These are phyloP conservation scores for Monosporozyma servazzii DNA, from an alignment of 805 yeast species.

Conservation along the genomic window DNA sequence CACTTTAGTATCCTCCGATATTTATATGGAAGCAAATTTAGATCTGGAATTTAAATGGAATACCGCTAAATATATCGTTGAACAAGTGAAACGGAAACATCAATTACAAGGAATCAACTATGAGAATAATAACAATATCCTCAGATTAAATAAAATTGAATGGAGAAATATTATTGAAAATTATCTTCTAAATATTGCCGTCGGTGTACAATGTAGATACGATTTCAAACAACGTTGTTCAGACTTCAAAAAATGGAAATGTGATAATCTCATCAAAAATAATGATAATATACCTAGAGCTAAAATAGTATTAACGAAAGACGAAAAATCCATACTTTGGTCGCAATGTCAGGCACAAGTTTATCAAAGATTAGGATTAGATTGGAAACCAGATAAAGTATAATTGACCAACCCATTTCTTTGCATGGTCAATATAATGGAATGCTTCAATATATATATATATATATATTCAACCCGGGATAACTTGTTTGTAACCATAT, in stretches of 20 bases:
- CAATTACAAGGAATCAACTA: constrained; percentile 22
- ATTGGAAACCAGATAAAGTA: constrained; percentile 45
- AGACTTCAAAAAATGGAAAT: constrained; percentile 37
- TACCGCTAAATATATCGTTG: constrained; percentile 55
- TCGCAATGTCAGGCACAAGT: constrained; percentile 52
- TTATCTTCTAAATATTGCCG: constrained; percentile 52
- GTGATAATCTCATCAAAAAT: constrained; percentile 24
- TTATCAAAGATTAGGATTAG: constrained; percentile 48
- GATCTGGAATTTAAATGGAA: constrained; percentile 44
- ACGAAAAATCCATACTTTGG: constrained; percentile 55
- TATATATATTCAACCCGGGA: no score
- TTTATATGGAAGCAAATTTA: constrained; percentile 54
- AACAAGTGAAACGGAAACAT: constrained; percentile 46
- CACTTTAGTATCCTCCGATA: constrained; percentile 46
- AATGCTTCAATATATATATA: not conserved
- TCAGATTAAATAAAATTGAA: constrained; percentile 42
- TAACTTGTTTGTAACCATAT: no score
- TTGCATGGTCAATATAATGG: no score
- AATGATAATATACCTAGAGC: not conserved
- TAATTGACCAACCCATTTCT: constrained; percentile 8
- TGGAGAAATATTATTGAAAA: constrained; percentile 72
- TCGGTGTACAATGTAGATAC: constrained; percentile 60
- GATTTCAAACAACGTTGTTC: constrained; percentile 50
- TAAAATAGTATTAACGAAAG: constrained; percentile 35
- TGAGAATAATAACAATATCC: constrained; percentile 18